Base-by-base conservation (phyloP, 768 basidiomycete species). In the Mrakia blollopis region DNA sequence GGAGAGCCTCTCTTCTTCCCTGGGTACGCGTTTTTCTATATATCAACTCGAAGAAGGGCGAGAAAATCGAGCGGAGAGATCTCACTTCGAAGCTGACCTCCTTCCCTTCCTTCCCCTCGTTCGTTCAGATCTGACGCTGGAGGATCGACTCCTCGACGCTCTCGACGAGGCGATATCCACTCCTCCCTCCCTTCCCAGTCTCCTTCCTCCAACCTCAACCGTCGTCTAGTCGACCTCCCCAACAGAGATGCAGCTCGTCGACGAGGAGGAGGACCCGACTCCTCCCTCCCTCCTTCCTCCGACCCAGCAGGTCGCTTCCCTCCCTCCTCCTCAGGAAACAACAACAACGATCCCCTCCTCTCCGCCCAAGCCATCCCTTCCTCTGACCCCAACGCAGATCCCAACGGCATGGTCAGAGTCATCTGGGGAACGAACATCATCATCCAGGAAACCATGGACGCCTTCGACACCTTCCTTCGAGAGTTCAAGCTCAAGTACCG, bases 381-480 rank as follows among this genome's bases (percentile, higher is more conserved):
- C 23, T 79, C 74, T 8, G 80, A 81, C 32, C 67, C 67, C n/a
- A 80, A 76, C 25, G 75, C 78, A 9, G 78, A 91, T 74, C 91
- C 90, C 0, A 92, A 92, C 75, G 92, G 92, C 80, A 91, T 93
- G 88, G 92, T 83, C 52, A 85, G 84, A 74, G 94, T 93, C 32
- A 93, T 99, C 78, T 99, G 97, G 96, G 97, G 97, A 41, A 99
- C 97, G 0, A 95, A 93, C 1, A 94, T 99, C 80, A 92, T 92
- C 79, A 87, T 99, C 37, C 87, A 89, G 4, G 92, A 96, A 83
- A 91, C 92, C 18, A 97, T 98, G 92, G 91, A 90, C 80, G 84
- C 91, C 28, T 98, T 98, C 85, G 88, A 89, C 72, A 90, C 91
- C 52, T 98, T 98, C 83, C 85, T 99, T 75, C 89, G 88, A 68